phyloP scores from a whole-genome alignment of 768 basidiomycete species.

The Pulveroboletus ravenelii region DNA sequence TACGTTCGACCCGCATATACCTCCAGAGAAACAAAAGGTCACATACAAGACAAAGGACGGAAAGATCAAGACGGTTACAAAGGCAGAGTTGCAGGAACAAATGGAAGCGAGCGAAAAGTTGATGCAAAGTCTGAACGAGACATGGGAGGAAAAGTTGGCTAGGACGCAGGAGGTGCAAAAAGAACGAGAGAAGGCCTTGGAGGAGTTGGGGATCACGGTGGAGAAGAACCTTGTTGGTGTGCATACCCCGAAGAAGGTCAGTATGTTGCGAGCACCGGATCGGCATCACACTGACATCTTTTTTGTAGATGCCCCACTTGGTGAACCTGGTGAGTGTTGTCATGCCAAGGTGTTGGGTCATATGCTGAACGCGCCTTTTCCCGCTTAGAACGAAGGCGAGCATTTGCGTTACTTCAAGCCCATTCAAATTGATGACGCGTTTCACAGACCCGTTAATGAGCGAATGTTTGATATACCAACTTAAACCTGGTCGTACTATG shows the following conservation, averaged over 20 bases:
- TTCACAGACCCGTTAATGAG: slow-evolving; percentile 88
- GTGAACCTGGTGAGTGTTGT: slow-evolving; percentile 76
- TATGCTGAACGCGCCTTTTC: slow-evolving; percentile 14
- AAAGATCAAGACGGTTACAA: slow-evolving; percentile 90
- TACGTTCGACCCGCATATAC: slow-evolving; percentile 80
- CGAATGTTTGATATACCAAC: slow-evolving; percentile 89
- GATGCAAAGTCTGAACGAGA: slow-evolving; percentile 90
- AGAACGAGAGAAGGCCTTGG: slow-evolving; percentile 94
- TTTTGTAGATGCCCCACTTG: slow-evolving; percentile 79
- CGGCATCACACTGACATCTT: slow-evolving; percentile 8
- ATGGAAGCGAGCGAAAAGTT: slow-evolving; percentile 93
- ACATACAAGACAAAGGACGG: slow-evolving; percentile 93
- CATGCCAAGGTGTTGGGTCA: neutral
- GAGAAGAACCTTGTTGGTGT: slow-evolving; percentile 96
- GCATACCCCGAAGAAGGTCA: slow-evolving; percentile 92
- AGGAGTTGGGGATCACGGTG: slow-evolving; percentile 95
- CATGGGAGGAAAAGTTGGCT: slow-evolving; percentile 92
- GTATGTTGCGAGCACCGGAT: slow-evolving; percentile 2
- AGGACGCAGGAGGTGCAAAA: slow-evolving; percentile 93
- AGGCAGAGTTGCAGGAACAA: slow-evolving; percentile 96
- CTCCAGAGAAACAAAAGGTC: slow-evolving; percentile 92
- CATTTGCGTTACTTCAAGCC: slow-evolving; percentile 1
- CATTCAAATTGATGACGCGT: slow-evolving; percentile 5
- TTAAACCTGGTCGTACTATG: slow-evolving; percentile 79
- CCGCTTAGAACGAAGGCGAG: slow-evolving; percentile 65